Conservation (phyloP, 495 filamentous ascomycete species). For the Penicillium robsamsonii region DNA sequence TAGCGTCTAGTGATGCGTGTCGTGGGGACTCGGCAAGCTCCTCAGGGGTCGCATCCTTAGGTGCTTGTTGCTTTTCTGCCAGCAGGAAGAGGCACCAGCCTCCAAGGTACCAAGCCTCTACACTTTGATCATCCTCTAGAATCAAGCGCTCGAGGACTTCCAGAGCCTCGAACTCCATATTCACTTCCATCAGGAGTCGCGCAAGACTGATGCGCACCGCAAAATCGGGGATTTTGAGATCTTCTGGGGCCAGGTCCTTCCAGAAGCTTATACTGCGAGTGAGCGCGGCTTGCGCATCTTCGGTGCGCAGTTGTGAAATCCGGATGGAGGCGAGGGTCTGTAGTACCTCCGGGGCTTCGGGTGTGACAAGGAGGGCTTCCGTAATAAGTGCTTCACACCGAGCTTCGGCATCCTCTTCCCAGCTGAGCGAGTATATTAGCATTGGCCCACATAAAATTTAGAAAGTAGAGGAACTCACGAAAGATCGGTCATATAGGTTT, state of each 20-base stretch:
- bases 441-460: neutral
- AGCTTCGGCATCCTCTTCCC: constrained; percentile 84
- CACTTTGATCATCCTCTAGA: constrained; percentile 83
- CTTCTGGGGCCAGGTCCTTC: constrained; percentile 69
- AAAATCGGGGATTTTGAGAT: constrained; percentile 70
- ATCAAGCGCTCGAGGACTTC: constrained; percentile 82
- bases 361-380: constrained; percentile 76
- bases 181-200: constrained; percentile 84
- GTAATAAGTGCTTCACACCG: constrained; percentile 82
- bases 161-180: constrained; percentile 78
- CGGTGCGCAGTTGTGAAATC: constrained; percentile 75
- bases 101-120: constrained; percentile 95
- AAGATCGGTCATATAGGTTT: constrained; percentile 98
- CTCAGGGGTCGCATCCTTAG: constrained; percentile 31
- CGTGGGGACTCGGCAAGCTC: constrained; percentile 33
- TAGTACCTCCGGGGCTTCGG: constrained; percentile 74
- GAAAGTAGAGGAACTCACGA: constrained; percentile 40
- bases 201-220: constrained; percentile 78
- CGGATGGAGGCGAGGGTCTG: constrained; percentile 92
- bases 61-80: constrained; percentile 63
- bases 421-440: constrained; percentile 43
- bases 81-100: constrained; percentile 84
- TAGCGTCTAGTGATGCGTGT: constrained; percentile 43
- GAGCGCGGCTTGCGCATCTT: constrained; percentile 78
- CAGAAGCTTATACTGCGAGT: constrained; percentile 72